Conservation (phyloP, 192 early-diverging fungal species). For the Thamnidium elegans region DNA sequence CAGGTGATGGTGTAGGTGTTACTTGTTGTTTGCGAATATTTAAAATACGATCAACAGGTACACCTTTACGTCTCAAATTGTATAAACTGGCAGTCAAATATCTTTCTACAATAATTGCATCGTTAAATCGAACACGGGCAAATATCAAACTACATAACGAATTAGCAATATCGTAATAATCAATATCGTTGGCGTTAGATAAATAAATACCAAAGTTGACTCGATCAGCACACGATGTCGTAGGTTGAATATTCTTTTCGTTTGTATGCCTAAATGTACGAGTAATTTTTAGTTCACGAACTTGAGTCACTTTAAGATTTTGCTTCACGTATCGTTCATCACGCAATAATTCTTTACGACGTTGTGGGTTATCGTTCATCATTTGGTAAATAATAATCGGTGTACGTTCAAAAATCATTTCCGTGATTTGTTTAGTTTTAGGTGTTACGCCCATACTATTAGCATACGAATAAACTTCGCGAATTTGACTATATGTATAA, state of each 20-base stretch:
- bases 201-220: constrained; percentile 41
- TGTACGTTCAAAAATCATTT: constrained; percentile 70
- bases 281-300: constrained; percentile 60
- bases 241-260: constrained; percentile 47
- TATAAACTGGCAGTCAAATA: constrained; percentile 68
- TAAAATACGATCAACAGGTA: constrained; percentile 56
- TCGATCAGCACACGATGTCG: constrained; percentile 58
- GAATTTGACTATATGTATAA: constrained; percentile 28
- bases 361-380: constrained; percentile 54
- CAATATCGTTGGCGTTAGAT: constrained; percentile 50
- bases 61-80: constrained; percentile 65
- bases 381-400: constrained; percentile 62
- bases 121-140: constrained; percentile 66
- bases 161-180: constrained; percentile 80
- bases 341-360: constrained; percentile 42
- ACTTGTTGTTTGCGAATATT: constrained; percentile 40
- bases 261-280: constrained; percentile 41
- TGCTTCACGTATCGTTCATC: constrained; percentile 55
- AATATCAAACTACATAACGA: constrained; percentile 68
- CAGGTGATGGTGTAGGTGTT: constrained; percentile 6
- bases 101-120: constrained; percentile 73
- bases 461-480: constrained; percentile 47
- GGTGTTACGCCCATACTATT: constrained; percentile 47
- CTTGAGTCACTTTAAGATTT: constrained; percentile 57
- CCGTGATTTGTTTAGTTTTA: constrained; percentile 51